Evolutionary conservation across 441 rosid species (phyloP).

Genomic region (Hura crepitans): DNA sequence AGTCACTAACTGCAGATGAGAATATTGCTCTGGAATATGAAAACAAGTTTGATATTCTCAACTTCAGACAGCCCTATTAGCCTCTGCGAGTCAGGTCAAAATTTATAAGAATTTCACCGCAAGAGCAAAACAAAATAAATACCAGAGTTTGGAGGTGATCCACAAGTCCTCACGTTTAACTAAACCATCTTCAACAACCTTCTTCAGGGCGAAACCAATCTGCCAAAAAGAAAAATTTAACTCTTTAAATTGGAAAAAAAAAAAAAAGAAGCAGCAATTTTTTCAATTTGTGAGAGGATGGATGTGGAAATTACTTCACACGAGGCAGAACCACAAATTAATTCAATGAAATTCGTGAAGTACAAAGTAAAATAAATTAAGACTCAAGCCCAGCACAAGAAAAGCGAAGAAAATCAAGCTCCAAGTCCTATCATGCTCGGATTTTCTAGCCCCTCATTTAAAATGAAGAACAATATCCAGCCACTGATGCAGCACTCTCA

Average conservation of each 20-base stretch:
- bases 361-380: too few species aligned
- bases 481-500: not conserved
- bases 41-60: not conserved
- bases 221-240: not conserved
- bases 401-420: not conserved
- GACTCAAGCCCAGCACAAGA: not conserved
- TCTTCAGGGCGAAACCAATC: slow-evolving; percentile 35
- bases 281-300: not conserved
- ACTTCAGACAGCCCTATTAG: not conserved
- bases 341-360: not conserved
- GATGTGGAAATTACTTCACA: not conserved
- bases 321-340: not conserved
- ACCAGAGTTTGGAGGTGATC: slow-evolving; percentile 69
- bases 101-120: not conserved
- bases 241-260: not conserved
- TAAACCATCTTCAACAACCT: slow-evolving; percentile 44
- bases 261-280: not conserved
- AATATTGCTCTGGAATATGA: too few species aligned
- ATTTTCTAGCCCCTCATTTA: not conserved
- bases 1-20: too few species aligned
- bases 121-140: not conserved
- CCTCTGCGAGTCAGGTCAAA: not conserved
- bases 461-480: not conserved
- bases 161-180: slow-evolving; percentile 60
- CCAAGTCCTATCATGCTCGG: not conserved